These are phyloP conservation scores for Suhomyces emberorum DNA, from an alignment of 805 yeast genomes.

Conservation along the genomic window DNA sequence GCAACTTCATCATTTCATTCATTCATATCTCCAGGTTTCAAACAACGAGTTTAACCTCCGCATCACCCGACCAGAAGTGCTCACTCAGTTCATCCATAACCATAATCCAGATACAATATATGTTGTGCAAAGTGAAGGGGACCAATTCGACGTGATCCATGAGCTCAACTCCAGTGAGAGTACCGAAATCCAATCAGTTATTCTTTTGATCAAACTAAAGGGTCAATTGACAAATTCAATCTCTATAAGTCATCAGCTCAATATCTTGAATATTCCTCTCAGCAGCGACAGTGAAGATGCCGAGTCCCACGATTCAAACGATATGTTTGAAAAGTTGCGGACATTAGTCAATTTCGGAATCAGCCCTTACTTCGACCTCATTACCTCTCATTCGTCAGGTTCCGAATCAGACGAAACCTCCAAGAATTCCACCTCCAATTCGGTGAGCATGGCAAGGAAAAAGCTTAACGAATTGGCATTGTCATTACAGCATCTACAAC, in stretches of 20 bases:
- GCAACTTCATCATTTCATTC: constrained; percentile 9
- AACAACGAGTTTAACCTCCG: constrained; percentile 3
- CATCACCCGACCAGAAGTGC: constrained; percentile 4
- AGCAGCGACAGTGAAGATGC: constrained; percentile 3
- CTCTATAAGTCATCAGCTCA: constrained; percentile 30
- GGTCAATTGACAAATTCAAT: constrained; percentile 21
- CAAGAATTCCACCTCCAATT: constrained; percentile 6
- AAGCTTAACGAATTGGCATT: constrained; percentile 66
- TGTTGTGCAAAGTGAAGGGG: constrained; percentile 9
- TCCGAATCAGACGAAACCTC: constrained; percentile 6
- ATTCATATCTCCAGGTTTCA: constrained; percentile 8
- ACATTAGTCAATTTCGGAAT: constrained; percentile 61
- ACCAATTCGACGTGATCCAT: constrained; percentile 9
- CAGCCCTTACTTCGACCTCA: constrained; percentile 63
- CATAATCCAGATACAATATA: constrained; percentile 20
- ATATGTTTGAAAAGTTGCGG: constrained; percentile 51
- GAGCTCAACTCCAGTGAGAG: constrained; percentile 7
- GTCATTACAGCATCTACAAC: constrained; percentile 66
- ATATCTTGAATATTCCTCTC: constrained; percentile 33
- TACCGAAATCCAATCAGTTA: constrained; percentile 15
- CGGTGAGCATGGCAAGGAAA: constrained; percentile 47
- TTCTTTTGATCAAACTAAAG: constrained; percentile 44
- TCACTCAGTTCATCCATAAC: constrained; percentile 18
- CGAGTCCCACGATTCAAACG: constrained; percentile 11
- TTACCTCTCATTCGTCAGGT: constrained; percentile 15